Evolutionary conservation across 345 rosid species (phyloP).

Genomic region (Gossypium mustelinum): DNA sequence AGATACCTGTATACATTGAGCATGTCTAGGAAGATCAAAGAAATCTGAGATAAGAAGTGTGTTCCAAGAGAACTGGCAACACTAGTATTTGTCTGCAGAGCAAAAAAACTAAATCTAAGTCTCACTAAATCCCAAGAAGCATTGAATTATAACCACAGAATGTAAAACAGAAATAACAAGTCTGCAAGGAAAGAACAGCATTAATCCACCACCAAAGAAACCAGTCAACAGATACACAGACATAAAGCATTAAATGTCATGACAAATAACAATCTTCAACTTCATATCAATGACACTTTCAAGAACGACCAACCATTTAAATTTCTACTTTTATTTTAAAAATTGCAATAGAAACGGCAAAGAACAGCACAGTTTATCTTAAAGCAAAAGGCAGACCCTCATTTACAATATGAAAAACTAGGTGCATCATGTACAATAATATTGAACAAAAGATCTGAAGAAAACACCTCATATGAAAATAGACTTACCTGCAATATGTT

Average conservation of each 20-base stretch:
- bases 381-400: background rate
- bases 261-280: background rate
- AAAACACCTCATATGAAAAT: background rate
- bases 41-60: conserved; percentile 77
- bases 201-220: background rate
- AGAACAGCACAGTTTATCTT: background rate
- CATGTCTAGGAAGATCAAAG: conserved; percentile 95
- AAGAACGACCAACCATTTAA: background rate
- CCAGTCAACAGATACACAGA: background rate
- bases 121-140: background rate
- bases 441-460: background rate
- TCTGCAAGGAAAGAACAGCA: background rate
- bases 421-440: background rate
- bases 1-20: conserved; percentile 88
- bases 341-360: background rate
- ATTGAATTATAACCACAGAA: background rate
- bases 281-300: too few species aligned
- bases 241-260: background rate
- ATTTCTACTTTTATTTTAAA: background rate
- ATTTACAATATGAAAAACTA: background rate
- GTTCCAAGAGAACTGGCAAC: conserved; percentile 94
- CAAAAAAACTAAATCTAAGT: background rate
- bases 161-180: background rate
- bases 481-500: conserved; percentile 80
- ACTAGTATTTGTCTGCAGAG: conserved; percentile 93